Evolutionary conservation across 495 filamentous ascomycete species (phyloP).

Genomic region (Aspergillus nanangensis): DNA sequence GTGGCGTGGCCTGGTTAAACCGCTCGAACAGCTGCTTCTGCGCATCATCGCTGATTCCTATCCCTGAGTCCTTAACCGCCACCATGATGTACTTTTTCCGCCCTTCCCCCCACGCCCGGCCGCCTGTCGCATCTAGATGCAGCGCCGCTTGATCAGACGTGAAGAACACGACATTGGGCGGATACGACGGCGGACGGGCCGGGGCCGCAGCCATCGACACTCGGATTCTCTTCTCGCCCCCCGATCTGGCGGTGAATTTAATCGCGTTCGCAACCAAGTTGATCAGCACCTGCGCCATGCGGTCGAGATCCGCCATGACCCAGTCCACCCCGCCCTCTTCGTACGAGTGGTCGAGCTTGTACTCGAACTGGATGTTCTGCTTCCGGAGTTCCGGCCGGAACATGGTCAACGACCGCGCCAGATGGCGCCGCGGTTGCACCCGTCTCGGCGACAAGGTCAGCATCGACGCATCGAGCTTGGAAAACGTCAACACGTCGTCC

Average conservation of each 20-base stretch:
- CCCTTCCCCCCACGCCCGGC: slow-evolving; percentile 64
- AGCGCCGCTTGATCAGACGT: slow-evolving; percentile 34
- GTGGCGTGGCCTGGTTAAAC: slow-evolving; percentile 74
- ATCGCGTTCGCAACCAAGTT: slow-evolving; percentile 76
- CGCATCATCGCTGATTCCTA: slow-evolving; percentile 68
- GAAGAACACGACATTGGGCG: slow-evolving; percentile 48
- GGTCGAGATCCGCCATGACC: slow-evolving; percentile 64
- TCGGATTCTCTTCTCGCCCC: slow-evolving; percentile 54
- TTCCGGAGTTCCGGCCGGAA: slow-evolving; percentile 67
- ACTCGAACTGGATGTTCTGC: slow-evolving; percentile 60
- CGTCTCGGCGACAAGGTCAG: slow-evolving; percentile 63
- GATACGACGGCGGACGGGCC: slow-evolving; percentile 42
- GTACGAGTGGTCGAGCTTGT: slow-evolving; percentile 55
- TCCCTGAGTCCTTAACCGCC: slow-evolving; percentile 72
- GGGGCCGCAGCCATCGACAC: slow-evolving; percentile 66
- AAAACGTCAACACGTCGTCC: slow-evolving; percentile 73
- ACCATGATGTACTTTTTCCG: slow-evolving; percentile 67
- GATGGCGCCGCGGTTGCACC: slow-evolving; percentile 61
- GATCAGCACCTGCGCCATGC: slow-evolving; percentile 70
- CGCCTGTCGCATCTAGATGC: slow-evolving; percentile 39
- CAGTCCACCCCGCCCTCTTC: slow-evolving; percentile 54
- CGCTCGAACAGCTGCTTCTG: slow-evolving; percentile 73
- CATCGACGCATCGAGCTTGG: slow-evolving; percentile 76
- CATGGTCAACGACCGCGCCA: slow-evolving; percentile 65
- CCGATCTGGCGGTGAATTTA: slow-evolving; percentile 61